A percentile compares a stretch with the other conserved stretches of the same genome.
Evolutionary conservation across 192 early-diverging fungal genomes (phyloP).

Genomic region (Backusella circina): DNA sequence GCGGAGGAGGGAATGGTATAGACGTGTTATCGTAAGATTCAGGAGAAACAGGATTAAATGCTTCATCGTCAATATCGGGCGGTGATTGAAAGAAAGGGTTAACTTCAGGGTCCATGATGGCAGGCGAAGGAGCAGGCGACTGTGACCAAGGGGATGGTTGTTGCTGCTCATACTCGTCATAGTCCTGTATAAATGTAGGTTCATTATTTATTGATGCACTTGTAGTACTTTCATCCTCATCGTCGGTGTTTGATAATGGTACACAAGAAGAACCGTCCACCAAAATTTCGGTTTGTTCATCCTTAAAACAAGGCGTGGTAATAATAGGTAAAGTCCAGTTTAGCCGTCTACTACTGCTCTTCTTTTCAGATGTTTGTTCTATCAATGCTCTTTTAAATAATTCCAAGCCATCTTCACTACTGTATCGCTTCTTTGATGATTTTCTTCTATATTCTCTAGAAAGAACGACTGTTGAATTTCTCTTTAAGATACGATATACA

Average conservation of each 20-base stretch:
- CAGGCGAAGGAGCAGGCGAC: slow-evolving; percentile 49
- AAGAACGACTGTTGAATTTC: slow-evolving; percentile 42
- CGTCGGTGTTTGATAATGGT: slow-evolving; percentile 10
- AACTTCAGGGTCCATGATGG: slow-evolving; percentile 49
- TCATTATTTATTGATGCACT: neutral
- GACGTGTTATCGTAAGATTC: slow-evolving; percentile 19
- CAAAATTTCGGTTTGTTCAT: slow-evolving; percentile 26
- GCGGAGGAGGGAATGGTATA: slow-evolving; percentile 24
- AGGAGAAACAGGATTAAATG: slow-evolving; percentile 51
- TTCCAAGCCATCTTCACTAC: slow-evolving; percentile 3
- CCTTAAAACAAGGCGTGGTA: slow-evolving; percentile 28
- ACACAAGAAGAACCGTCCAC: neutral
- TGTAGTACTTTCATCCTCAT: neutral
- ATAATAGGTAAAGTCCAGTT: slow-evolving; percentile 20
- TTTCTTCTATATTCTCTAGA: slow-evolving; percentile 44
- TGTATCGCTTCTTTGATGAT: slow-evolving; percentile 11
- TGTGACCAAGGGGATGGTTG: slow-evolving; percentile 56
- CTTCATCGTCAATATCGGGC: slow-evolving; percentile 50
- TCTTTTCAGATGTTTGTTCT: slow-evolving; percentile 12
- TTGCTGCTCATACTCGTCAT: slow-evolving; percentile 53
- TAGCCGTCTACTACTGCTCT: slow-evolving; percentile 13
- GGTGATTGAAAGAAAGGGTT: slow-evolving; percentile 52
- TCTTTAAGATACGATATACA: slow-evolving; percentile 40
- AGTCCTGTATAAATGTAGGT: slow-evolving; percentile 24
- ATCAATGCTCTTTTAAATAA: slow-evolving; percentile 24